phyloP scores from a whole-genome alignment of 805 yeast genomes.

The Candida palmyrensis region DNA sequence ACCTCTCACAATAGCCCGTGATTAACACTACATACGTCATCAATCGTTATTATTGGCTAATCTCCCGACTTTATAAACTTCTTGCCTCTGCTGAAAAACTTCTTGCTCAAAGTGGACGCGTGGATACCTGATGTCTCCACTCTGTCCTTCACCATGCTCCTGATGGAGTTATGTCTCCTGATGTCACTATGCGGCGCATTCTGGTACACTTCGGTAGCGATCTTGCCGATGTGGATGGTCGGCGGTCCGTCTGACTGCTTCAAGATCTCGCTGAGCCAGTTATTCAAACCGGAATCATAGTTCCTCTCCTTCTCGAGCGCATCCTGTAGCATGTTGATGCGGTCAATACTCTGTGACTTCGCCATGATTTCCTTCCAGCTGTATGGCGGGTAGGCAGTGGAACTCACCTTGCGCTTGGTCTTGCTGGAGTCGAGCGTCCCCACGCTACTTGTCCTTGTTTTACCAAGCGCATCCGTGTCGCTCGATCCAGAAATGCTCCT shows the following conservation, averaged over 20 bases:
- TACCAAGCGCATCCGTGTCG: no score
- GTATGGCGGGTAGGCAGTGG: constrained; percentile 23
- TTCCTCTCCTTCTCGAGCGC: constrained; percentile 38
- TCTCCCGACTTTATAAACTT: constrained; percentile 22
- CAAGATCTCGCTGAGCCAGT: constrained; percentile 49
- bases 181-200: constrained; percentile 55
- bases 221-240: constrained; percentile 43
- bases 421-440: background rate
- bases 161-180: constrained; percentile 45
- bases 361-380: constrained; percentile 39
- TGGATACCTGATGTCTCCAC: constrained; percentile 41
- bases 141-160: constrained; percentile 46
- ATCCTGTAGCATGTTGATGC: constrained; percentile 35
- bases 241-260: constrained; percentile 28
- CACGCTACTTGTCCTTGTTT: no score
- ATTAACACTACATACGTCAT: background rate
- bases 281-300: constrained; percentile 53
- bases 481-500: background rate
- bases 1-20: background rate
- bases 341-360: constrained; percentile 36
- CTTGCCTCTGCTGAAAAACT: constrained; percentile 52
- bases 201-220: constrained; percentile 62
- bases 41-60: background rate
- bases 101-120: constrained; percentile 53
- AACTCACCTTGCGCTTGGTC: background rate